These are phyloP conservation scores for Dalechampia spathulata DNA, from an alignment of 441 rosid genomes.

Conservation along the genomic window DNA sequence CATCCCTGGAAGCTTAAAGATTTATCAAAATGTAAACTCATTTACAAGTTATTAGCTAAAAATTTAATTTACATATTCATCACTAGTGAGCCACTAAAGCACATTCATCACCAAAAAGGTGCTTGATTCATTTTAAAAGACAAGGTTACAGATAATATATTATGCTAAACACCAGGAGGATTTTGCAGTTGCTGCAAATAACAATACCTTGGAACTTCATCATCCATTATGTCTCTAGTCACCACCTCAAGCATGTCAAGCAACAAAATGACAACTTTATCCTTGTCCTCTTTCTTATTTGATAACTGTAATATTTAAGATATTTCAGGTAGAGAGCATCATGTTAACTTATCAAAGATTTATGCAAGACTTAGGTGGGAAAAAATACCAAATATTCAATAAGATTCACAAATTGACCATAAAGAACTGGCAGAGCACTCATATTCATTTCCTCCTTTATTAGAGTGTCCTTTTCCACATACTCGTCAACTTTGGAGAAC, in stretches of 20 bases:
- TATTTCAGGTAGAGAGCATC: constrained; percentile 6
- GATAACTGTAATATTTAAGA: constrained; percentile 40
- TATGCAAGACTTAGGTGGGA: constrained; percentile 6
- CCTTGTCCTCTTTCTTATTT: constrained; percentile 71
- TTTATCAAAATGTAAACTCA: too few relatives aligned
- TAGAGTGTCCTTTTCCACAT: constrained; percentile 29
- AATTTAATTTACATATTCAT: neutral
- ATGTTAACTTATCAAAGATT: neutral
- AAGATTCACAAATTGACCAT: constrained; percentile 75
- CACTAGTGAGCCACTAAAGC: too few relatives aligned
- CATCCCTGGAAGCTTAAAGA: too few relatives aligned
- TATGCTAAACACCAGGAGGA: neutral
- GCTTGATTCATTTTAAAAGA: neutral
- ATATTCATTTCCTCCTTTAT: constrained; percentile 58
- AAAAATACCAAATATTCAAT: constrained; percentile 70
- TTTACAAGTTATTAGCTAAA: neutral
- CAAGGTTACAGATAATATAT: neutral
- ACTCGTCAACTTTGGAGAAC: constrained; percentile 57
- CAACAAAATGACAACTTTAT: constrained; percentile 86
- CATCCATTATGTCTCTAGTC: constrained; percentile 84
- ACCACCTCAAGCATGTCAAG: constrained; percentile 99
- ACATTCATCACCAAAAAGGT: neutral
- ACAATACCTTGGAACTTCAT: constrained; percentile 31
- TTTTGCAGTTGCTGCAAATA: neutral
- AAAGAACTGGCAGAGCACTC: constrained; percentile 89